phyloP scores from a whole-genome alignment of 2,329 filamentous ascomycete genomes.

The Leptographium procerum region DNA sequence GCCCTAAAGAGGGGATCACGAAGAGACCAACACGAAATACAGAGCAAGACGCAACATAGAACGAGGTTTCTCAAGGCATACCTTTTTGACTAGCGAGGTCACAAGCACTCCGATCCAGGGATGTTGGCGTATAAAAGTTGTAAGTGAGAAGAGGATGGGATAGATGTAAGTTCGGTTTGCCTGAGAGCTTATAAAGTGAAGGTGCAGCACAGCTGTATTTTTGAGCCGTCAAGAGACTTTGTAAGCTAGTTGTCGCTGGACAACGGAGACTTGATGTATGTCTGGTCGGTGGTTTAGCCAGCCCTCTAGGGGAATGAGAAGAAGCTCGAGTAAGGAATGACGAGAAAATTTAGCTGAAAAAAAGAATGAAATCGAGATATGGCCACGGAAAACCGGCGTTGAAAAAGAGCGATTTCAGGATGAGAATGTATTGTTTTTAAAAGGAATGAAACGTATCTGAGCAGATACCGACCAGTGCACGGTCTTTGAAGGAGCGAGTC shows the following conservation, averaged over 20 bases:
- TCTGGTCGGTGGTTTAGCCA: background rate
- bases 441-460: constrained; percentile 10
- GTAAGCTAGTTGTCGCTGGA: constrained; percentile 11
- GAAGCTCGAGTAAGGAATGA: background rate
- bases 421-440: background rate
- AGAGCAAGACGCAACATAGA: background rate
- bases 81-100: background rate
- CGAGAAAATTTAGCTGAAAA: background rate
- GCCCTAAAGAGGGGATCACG: too few relatives aligned
- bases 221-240: constrained; percentile 14
- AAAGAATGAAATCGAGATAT: background rate
- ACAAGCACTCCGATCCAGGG: background rate
- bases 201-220: constrained; percentile 16
- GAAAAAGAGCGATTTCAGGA: background rate
- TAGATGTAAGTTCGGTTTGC: constrained; percentile 9
- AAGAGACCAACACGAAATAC: too few relatives aligned
- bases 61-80: background rate
- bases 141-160: constrained; percentile 1
- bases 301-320: background rate
- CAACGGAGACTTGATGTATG: constrained; percentile 8
- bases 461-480: constrained; percentile 8
- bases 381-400: background rate
- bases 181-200: constrained; percentile 6
- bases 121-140: constrained; percentile 1
- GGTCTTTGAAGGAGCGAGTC: constrained; percentile 9